These are phyloP conservation scores for Stenogyne calaminthoides DNA, from an alignment of 305 asterid species.

Conservation along the genomic window DNA sequence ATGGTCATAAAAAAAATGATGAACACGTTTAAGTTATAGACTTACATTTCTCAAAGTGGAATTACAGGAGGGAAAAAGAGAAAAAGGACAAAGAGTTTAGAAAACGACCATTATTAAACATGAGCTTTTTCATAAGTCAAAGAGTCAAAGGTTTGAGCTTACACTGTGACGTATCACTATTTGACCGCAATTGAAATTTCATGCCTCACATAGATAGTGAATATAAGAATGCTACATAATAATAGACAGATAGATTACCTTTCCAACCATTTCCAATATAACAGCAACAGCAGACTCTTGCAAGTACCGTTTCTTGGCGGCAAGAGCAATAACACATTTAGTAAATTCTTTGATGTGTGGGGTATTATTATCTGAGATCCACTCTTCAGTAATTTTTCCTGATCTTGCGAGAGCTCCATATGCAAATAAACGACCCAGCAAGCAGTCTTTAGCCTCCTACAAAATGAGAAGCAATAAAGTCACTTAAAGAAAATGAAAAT, in stretches of 20 bases:
- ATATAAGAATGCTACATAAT: conserved; percentile 5
- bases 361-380: conserved; percentile 49
- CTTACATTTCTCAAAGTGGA: not conserved
- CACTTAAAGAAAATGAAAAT: conserved; percentile 21
- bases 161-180: too few relatives aligned
- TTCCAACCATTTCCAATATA: conserved; percentile 74
- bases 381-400: conserved; percentile 74
- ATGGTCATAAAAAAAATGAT: not conserved
- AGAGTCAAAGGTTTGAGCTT: too few relatives aligned
- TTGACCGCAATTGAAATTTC: not conserved
- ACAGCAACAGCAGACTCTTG: conserved; percentile 86
- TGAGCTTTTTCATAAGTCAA: conserved; percentile 15
- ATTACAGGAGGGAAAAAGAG: not conserved
- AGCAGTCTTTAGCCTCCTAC: conserved; percentile 83
- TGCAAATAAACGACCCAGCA: conserved; percentile 90
- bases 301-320: conserved; percentile 78
- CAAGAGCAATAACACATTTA: conserved; percentile 61
- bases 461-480: conserved; percentile 30
- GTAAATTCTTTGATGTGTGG: conserved; percentile 64
- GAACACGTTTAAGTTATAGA: not conserved
- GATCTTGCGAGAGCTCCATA: conserved; percentile 96
- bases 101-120: not conserved
- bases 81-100: not conserved
- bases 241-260: conserved; percentile 48
- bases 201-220: conserved; percentile 1